Conservation (phyloP, 805 yeast genomes). For the Ogataea pini region DNA sequence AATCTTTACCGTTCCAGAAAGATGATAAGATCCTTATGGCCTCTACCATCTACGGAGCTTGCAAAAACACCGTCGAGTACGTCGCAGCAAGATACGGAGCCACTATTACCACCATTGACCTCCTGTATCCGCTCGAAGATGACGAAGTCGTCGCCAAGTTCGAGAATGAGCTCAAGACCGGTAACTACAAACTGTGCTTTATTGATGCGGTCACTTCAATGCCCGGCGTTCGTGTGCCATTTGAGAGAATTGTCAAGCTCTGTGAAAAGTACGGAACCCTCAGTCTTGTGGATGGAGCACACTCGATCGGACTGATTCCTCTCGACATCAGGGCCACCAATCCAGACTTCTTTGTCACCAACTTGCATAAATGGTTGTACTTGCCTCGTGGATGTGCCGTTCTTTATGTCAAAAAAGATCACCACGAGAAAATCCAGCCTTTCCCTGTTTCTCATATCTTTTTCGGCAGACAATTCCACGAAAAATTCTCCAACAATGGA, state of each 20-base stretch:
- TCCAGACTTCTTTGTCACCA: constrained; percentile 64
- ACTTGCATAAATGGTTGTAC: constrained; percentile 70
- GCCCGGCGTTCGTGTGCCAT: constrained; percentile 67
- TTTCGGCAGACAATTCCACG: constrained; percentile 39
- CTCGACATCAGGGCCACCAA: constrained; percentile 41
- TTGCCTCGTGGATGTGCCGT: constrained; percentile 60
- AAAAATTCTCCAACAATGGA: constrained; percentile 53
- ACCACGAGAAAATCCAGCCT: constrained; percentile 52
- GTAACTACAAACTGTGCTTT: constrained; percentile 43
- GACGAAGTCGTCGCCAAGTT: constrained; percentile 40
- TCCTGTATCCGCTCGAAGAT: constrained; percentile 47
- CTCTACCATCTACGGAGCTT: constrained; percentile 54
- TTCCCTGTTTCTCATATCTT: constrained; percentile 58
- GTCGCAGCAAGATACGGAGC: constrained; percentile 38
- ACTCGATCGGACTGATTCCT: constrained; percentile 57
- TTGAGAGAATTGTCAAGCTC: constrained; percentile 43
- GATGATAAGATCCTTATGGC: constrained; percentile 54
- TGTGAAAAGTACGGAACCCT: constrained; percentile 49
- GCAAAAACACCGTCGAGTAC: constrained; percentile 51
- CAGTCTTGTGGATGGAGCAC: constrained; percentile 74
- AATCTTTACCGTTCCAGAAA: constrained; percentile 51
- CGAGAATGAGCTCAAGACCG: constrained; percentile 32
- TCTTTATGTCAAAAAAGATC: constrained; percentile 54
- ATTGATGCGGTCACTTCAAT: constrained; percentile 61
- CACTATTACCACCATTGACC: constrained; percentile 38